phyloP scores from a whole-genome alignment of 2,329 filamentous ascomycete species.

The Dactylellina sp. region DNA sequence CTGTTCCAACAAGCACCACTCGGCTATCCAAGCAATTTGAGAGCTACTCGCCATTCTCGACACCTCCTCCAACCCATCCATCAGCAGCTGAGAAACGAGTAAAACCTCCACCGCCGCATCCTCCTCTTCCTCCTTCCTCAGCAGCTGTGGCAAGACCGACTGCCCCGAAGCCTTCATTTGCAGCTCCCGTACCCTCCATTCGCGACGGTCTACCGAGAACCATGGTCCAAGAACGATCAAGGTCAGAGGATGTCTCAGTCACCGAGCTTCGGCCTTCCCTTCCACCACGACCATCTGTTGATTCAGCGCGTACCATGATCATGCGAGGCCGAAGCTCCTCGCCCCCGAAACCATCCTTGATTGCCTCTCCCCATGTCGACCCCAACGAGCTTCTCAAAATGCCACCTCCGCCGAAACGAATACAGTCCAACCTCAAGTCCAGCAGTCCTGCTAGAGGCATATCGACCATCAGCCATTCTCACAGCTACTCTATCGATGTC shows the following conservation, averaged over 20 bases:
- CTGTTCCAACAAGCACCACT: slow-evolving; percentile 33
- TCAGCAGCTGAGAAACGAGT: slow-evolving; percentile 41
- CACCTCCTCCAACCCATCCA: slow-evolving; percentile 49
- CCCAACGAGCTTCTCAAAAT: slow-evolving; percentile 57
- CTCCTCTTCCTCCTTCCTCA: slow-evolving; percentile 58
- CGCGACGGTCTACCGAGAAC: slow-evolving; percentile 3
- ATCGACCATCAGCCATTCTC: slow-evolving; percentile 19
- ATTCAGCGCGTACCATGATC: slow-evolving; percentile 20
- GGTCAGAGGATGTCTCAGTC: slow-evolving; percentile 34
- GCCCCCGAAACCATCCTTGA: slow-evolving; percentile 56
- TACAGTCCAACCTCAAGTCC: slow-evolving; percentile 41
- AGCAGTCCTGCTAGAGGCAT: slow-evolving; percentile 38
- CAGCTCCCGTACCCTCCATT: slow-evolving; percentile 34
- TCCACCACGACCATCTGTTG: slow-evolving; percentile 51
- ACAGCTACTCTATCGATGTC: slow-evolving; percentile 39
- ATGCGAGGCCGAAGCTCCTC: slow-evolving; percentile 60
- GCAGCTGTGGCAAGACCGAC: slow-evolving; percentile 61
- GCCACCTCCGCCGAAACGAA: slow-evolving; percentile 59
- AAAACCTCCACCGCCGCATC: slow-evolving; percentile 52
- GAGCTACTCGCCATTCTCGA: slow-evolving; percentile 49
- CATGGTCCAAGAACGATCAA: slow-evolving; percentile 26
- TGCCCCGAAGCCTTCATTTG: slow-evolving; percentile 59
- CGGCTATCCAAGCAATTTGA: slow-evolving; percentile 52
- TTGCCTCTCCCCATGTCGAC: slow-evolving; percentile 47
- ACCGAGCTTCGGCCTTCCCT: slow-evolving; percentile 38